phyloP scores from a whole-genome alignment of 2,329 filamentous ascomycete genomes.

The Boeremia exigua region DNA sequence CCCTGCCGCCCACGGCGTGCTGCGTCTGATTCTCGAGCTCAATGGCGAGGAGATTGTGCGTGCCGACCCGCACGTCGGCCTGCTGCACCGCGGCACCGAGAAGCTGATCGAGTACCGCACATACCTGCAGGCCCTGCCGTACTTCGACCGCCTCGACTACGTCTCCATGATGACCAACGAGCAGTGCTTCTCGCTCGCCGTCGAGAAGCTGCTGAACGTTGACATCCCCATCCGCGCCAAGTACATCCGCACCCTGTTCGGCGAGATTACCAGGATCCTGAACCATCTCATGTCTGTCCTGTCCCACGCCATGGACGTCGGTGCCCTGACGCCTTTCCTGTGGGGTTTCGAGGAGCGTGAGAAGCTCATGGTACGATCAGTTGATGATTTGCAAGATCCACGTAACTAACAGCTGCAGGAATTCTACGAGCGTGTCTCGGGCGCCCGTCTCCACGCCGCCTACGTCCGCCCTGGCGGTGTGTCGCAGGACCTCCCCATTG shows the following conservation, averaged over 20 bases:
- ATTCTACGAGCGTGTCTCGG: slow-evolving; percentile 99
- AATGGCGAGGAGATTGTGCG: slow-evolving; percentile 98
- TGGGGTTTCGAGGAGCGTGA: slow-evolving; percentile 99
- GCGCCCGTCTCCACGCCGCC: slow-evolving; percentile 94
- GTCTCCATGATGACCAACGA: slow-evolving; percentile 99
- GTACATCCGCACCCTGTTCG: slow-evolving; percentile 95
- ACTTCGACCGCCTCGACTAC: slow-evolving; percentile 98
- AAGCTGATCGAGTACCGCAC: slow-evolving; percentile 99
- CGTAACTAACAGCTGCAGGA: slow-evolving; percentile 66
- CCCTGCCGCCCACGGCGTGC: slow-evolving; percentile 95
- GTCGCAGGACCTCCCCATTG: slow-evolving; percentile 90
- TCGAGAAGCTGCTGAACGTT: slow-evolving; percentile 97
- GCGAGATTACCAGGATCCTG: slow-evolving; percentile 88
- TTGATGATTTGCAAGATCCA: no score
- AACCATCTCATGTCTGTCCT: slow-evolving; percentile 99
- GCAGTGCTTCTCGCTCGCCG: slow-evolving; percentile 93
- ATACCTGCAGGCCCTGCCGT: slow-evolving; percentile 95
- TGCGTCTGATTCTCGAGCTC: slow-evolving; percentile 95
- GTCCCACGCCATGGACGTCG: slow-evolving; percentile 98
- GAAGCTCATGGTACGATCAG: slow-evolving; percentile 99
- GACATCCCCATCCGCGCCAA: slow-evolving; percentile 96
- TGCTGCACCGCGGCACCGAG: slow-evolving; percentile 96
- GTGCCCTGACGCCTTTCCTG: slow-evolving; percentile 95
- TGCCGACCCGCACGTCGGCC: slow-evolving; percentile 93
- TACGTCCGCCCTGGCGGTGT: slow-evolving; percentile 97